A percentile compares a stretch with the other conserved stretches of the same genome.
phyloP scores from a whole-genome alignment of 2,329 filamentous ascomycete genomes.

The Scedosporium boydii region DNA sequence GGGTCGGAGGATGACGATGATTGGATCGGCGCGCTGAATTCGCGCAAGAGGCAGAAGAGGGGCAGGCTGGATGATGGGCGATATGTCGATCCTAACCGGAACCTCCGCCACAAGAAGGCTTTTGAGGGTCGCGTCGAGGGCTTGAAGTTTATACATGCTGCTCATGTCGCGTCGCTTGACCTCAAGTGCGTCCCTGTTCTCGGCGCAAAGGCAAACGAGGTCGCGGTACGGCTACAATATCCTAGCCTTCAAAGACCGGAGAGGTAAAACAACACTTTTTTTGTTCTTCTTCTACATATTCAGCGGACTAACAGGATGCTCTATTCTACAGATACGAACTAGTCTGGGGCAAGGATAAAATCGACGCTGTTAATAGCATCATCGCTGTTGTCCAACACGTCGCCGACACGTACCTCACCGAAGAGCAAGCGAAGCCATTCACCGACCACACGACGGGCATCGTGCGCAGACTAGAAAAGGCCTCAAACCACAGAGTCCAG shows the following conservation, averaged over 20 bases:
- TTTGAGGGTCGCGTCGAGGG: slow-evolving; percentile 31
- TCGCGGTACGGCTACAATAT: slow-evolving; percentile 68
- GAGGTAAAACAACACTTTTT: slow-evolving; percentile 35
- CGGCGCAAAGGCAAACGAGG: slow-evolving; percentile 39
- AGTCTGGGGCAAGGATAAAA: slow-evolving; percentile 68
- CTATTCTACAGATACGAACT: slow-evolving; percentile 52
- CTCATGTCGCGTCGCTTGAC: slow-evolving; percentile 42
- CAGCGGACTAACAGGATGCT: background rate
- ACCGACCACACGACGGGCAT: slow-evolving; percentile 65
- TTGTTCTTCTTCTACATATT: slow-evolving; percentile 18
- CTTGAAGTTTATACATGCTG: slow-evolving; percentile 47
- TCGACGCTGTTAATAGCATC: slow-evolving; percentile 68
- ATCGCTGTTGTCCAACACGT: slow-evolving; percentile 60
- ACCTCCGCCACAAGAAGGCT: slow-evolving; percentile 33
- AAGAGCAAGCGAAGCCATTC: slow-evolving; percentile 57
- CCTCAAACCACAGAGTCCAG: slow-evolving; percentile 56
- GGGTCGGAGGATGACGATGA: slow-evolving; percentile 42
- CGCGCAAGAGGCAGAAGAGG: slow-evolving; percentile 33
- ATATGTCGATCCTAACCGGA: slow-evolving; percentile 35
- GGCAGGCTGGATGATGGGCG: slow-evolving; percentile 21
- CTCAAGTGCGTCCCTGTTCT: slow-evolving; percentile 42
- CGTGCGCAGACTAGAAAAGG: slow-evolving; percentile 66
- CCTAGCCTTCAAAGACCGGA: slow-evolving; percentile 64
- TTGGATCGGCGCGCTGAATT: slow-evolving; percentile 35
- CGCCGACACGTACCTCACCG: slow-evolving; percentile 67